Percentiles rank a stretch among this genome's conserved stretches.
These are phyloP conservation scores for Lasiosphaeria ovina DNA, from an alignment of 495 filamentous ascomycete species.

Conservation along the genomic window DNA sequence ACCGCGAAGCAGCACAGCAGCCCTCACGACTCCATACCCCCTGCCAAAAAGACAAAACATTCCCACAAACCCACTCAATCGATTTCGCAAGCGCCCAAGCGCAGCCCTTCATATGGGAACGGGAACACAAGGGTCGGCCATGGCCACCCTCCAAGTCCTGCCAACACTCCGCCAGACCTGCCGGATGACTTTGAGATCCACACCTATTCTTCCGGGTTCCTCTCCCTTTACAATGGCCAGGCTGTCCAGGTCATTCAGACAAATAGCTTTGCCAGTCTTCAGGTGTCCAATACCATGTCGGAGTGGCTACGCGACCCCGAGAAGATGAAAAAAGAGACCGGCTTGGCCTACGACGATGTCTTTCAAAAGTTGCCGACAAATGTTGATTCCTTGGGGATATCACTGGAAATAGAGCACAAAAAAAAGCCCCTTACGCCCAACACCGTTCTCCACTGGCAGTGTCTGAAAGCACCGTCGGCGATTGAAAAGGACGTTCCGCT, in stretches of 20 bases:
- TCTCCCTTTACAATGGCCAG: slow-evolving; percentile 66
- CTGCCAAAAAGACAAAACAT: slow-evolving; percentile 71
- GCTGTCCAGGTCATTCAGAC: slow-evolving; percentile 54
- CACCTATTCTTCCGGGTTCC: slow-evolving; percentile 67
- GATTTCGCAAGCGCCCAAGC: slow-evolving; percentile 56
- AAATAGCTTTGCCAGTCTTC: slow-evolving; percentile 67
- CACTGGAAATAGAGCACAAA: slow-evolving; percentile 42
- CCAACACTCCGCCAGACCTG: slow-evolving; percentile 55
- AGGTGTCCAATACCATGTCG: slow-evolving; percentile 63
- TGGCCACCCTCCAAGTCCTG: slow-evolving; percentile 53
- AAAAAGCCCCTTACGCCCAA: slow-evolving; percentile 45
- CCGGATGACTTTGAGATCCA: slow-evolving; percentile 56
- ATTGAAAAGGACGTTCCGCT: slow-evolving; percentile 68
- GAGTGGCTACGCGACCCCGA: slow-evolving; percentile 69
- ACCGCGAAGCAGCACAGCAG: slow-evolving; percentile 30
- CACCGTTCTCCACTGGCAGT: slow-evolving; percentile 61
- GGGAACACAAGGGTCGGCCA: slow-evolving; percentile 39
- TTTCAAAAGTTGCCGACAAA: slow-evolving; percentile 43
- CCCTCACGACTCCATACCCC: slow-evolving; percentile 35
- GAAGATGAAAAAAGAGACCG: slow-evolving; percentile 44
- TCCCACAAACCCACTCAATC: slow-evolving; percentile 72
- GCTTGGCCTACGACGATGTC: slow-evolving; percentile 46
- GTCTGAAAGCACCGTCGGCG: slow-evolving; percentile 56
- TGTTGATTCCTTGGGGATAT: slow-evolving; percentile 34
- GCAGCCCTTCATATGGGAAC: slow-evolving; percentile 50